These are phyloP conservation scores for Lipomyces japonicus DNA, from an alignment of 805 yeast genomes.

Conservation along the genomic window DNA sequence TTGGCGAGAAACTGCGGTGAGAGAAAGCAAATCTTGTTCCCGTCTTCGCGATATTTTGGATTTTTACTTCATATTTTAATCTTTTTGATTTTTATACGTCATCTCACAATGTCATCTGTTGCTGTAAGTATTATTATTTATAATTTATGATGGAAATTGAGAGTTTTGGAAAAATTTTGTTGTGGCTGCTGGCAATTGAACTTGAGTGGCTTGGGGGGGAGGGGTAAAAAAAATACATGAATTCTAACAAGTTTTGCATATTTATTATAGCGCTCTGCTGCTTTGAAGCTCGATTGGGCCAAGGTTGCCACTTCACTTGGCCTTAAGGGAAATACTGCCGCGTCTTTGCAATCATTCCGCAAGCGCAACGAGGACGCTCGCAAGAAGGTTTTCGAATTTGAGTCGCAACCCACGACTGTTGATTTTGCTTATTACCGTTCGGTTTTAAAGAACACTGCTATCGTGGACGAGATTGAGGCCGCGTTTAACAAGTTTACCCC, in stretches of 20 bases:
- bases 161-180: background rate
- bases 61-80: too few relatives aligned
- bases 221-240: background rate
- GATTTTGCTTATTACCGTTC: slow-evolving; percentile 80
- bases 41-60: too few relatives aligned
- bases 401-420: slow-evolving; percentile 68
- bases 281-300: slow-evolving; percentile 93
- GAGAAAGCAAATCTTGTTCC: too few relatives aligned
- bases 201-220: too few relatives aligned
- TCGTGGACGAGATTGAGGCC: slow-evolving; percentile 75
- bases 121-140: slow-evolving; percentile 2
- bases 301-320: slow-evolving; percentile 84
- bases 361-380: slow-evolving; percentile 98
- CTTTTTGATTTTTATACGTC: too few relatives aligned
- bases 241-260: background rate
- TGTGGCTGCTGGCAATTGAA: too few relatives aligned
- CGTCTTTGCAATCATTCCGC: slow-evolving; percentile 85
- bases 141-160: background rate
- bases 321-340: slow-evolving; percentile 86
- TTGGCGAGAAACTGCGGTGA: too few relatives aligned
- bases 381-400: slow-evolving; percentile 67
- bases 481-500: slow-evolving; percentile 77
- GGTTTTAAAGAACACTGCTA: slow-evolving; percentile 72
- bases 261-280: slow-evolving; percentile 34
- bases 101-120: too few relatives aligned